A percentile compares a stretch with the other conserved stretches of the same genome.
Conservation (phyloP, 2,329 filamentous ascomycete species). For the Dendrostoma leiphaemia region DNA sequence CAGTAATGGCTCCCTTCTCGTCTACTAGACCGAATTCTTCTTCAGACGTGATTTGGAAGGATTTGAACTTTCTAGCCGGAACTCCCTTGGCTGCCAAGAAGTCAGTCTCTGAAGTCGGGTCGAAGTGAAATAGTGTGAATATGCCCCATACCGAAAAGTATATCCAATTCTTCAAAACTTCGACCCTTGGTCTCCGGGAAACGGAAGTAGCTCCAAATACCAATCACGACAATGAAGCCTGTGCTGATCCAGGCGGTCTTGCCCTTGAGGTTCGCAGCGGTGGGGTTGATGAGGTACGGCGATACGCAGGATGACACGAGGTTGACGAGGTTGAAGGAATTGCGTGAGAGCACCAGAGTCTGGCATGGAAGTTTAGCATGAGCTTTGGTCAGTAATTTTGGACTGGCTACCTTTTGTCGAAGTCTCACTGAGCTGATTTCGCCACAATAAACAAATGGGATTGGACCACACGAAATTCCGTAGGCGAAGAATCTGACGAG, state of each 20-base stretch:
- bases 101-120: no score
- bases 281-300: slow-evolving; percentile 7
- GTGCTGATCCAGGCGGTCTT: not conserved
- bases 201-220: slow-evolving; percentile 3
- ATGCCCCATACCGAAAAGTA: slow-evolving; percentile 1
- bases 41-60: not conserved
- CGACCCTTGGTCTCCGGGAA: slow-evolving; percentile 4
- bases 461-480: not conserved
- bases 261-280: not conserved
- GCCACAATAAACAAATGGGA: slow-evolving; percentile 1
- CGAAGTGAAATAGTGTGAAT: no score
- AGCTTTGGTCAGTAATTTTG: no score
- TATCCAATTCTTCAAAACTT: slow-evolving; percentile 8
- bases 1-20: not conserved
- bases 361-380: not conserved
- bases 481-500: not conserved
- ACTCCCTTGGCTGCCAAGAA: not conserved
- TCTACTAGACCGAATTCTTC: not conserved
- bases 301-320: not conserved
- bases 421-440: slow-evolving; percentile 4
- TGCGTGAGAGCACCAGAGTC: slow-evolving; percentile 1
- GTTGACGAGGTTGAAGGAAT: slow-evolving; percentile 1
- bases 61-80: not conserved
- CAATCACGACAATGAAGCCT: not conserved
- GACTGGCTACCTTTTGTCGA: not conserved